phyloP scores from a whole-genome alignment of 768 basidiomycete genomes.

The Suillus luteus region DNA sequence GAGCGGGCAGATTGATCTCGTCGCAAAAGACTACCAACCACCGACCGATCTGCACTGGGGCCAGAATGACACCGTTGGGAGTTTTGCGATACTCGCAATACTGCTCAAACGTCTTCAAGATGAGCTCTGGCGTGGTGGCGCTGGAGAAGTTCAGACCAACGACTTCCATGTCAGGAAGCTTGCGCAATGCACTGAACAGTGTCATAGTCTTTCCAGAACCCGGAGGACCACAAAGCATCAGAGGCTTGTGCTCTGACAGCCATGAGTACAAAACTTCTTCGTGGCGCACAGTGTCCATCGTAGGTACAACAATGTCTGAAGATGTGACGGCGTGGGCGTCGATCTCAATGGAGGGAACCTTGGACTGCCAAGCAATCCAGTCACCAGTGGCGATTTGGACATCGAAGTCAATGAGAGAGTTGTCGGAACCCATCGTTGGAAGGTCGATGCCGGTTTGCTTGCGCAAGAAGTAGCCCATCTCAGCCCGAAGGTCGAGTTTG shows the following conservation, averaged over 20 bases:
- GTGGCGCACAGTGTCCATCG: constrained; percentile 97
- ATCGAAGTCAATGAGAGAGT: constrained; percentile 92
- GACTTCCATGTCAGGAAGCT: constrained; percentile 98
- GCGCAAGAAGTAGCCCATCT: constrained; percentile 86
- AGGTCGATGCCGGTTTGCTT: constrained; percentile 88
- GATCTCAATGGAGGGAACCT: constrained; percentile 94
- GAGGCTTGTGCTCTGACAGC: constrained; percentile 97
- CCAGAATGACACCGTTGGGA: constrained; percentile 94
- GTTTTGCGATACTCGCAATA: constrained; percentile 99
- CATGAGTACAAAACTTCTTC: constrained; percentile 99
- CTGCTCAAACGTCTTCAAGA: constrained; percentile 99
- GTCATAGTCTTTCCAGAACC: constrained; percentile 99
- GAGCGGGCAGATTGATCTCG: constrained; percentile 96
- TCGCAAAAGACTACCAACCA: constrained; percentile 99
- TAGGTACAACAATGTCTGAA: constrained; percentile 95
- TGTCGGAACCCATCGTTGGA: constrained; percentile 71
- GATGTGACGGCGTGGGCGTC: constrained; percentile 96
- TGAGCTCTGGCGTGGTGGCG: constrained; percentile 96
- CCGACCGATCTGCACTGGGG: constrained; percentile 91
- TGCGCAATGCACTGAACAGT: constrained; percentile 94
- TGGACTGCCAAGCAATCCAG: constrained; percentile 90
- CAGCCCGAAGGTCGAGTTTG: constrained; percentile 84
- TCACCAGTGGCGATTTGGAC: constrained; percentile 84
- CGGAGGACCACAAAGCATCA: constrained; percentile 98
- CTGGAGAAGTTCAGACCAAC: constrained; percentile 99